Percentiles rank a stretch among this genome's conserved stretches.
Evolutionary conservation across 257 asterid genomes (phyloP).

Genomic region (Solanum chmielewskii): DNA sequence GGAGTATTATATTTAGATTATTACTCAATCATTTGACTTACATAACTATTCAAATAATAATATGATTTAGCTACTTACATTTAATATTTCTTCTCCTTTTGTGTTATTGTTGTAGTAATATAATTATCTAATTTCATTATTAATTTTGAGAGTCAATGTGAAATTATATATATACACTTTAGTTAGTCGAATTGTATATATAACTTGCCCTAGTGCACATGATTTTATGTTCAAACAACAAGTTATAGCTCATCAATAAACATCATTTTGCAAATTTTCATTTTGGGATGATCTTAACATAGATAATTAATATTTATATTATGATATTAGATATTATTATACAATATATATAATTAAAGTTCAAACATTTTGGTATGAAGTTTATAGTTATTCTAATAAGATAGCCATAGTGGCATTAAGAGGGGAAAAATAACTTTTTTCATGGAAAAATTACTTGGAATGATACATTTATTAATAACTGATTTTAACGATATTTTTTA

Average conservation of each 20-base stretch:
- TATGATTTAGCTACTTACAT: background rate
- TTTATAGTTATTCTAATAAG: background rate
- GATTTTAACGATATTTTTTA: too few species aligned
- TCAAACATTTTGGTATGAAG: background rate
- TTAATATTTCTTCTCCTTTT: too few species aligned
- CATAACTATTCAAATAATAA: background rate
- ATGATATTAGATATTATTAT: background rate
- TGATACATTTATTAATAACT: too few species aligned
- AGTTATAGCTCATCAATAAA: too few species aligned
- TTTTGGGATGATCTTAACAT: too few species aligned
- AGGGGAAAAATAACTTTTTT: background rate
- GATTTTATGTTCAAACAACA: too few species aligned
- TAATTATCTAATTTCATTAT: too few species aligned
- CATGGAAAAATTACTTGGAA: background rate
- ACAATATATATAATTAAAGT: background rate
- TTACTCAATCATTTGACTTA: background rate
- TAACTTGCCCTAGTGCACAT: fast-evolving
- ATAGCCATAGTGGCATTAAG: background rate
- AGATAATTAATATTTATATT: too few species aligned
- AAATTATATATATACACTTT: too few species aligned
- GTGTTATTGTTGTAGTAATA: too few species aligned
- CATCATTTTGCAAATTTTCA: background rate
- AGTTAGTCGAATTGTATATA: too few species aligned
- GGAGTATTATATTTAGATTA: background rate
- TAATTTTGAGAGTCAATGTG: too few species aligned